Evolutionary conservation across 2,329 filamentous ascomycete species (phyloP), one percentile per base, ranked within the genome.

Genomic region (Claviceps spartinae): DNA sequence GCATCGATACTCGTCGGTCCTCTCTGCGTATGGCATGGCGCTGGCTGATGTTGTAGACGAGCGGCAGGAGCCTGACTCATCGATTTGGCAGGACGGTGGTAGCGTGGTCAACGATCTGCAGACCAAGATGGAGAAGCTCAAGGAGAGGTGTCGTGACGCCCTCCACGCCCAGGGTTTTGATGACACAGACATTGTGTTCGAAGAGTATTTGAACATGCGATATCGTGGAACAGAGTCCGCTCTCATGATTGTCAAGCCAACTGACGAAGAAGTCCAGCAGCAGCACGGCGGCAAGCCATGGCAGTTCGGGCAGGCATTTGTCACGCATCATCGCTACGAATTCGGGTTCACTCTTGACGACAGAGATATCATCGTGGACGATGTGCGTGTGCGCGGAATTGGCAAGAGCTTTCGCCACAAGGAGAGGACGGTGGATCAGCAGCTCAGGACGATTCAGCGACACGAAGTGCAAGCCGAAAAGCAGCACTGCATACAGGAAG

Each of bases 181-280:
- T 1, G 79, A 86, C 44, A 70, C 78, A 5, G 81, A 87, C 36
- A 86, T 95, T 24, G 76, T 82, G 0, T 95, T 91, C 61, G 89
- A 95, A 64, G 86, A 95, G 63, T 96, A 95, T 62, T 78, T 97
- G 52, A 95, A 96, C 64, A 89, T 96, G 83, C 76, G 90, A 53
- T 95, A 95, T 62, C 80, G 88, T 38, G 89, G 89, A 11, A 95
- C 89, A 0, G 89, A 95, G 63, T 94, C 88, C 7, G 87, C 89
- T 1, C 75, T 95, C 43, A 96, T 95, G 89, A 81, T 95, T 47
- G 70, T 93, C 57, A 88, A 85, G 65, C 88, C 89, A 0, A 76
- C 68, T 2, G 69, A 75, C 40, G 77, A 81, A 49, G 82, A 87
- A 52, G 74, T 74, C 0, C 69, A 79, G 54, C 74, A 76, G 41